Percentiles rank a stretch among this genome's conserved stretches.
Evolutionary conservation across 2,329 filamentous ascomycete species (phyloP).

Genomic region (Claviceps citrina): DNA sequence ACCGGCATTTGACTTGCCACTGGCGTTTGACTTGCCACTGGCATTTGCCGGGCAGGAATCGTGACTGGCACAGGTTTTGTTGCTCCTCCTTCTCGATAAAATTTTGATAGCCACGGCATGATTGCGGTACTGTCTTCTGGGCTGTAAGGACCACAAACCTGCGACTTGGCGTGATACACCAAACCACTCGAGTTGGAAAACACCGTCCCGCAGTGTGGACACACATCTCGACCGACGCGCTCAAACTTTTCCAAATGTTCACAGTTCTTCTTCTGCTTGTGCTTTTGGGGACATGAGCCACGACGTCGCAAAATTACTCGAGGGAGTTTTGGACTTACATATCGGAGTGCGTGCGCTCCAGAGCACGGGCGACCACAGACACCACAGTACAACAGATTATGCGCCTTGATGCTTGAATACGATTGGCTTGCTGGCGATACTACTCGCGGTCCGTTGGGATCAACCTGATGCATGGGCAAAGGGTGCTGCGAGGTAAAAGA

Average conservation of each 20-base stretch:
- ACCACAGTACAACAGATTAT: conserved; percentile 13
- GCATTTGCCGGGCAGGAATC: neutral
- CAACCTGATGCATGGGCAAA: neutral
- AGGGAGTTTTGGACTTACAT: conserved; percentile 18
- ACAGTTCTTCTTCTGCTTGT: conserved; percentile 15
- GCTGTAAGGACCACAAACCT: conserved; percentile 30
- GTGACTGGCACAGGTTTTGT: neutral
- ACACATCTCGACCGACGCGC: conserved; percentile 20
- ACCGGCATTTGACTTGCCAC: neutral
- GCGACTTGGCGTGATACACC: conserved; percentile 28
- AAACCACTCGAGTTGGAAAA: conserved; percentile 28
- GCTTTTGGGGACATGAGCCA: conserved; percentile 12
- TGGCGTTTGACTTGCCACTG: neutral
- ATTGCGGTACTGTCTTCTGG: conserved; percentile 5
- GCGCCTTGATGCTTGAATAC: neutral
- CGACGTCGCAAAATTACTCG: too few species aligned
- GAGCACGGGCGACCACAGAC: conserved; percentile 22
- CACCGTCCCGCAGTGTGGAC: conserved; percentile 28
- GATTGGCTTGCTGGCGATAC: neutral
- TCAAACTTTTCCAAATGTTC: conserved; percentile 7
- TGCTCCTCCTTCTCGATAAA: conserved; percentile 1
- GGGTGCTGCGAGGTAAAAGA: neutral
- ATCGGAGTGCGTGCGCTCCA: conserved; percentile 14
- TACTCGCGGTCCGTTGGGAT: neutral
- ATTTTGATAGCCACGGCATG: neutral